Percentiles rank a stretch among this genome's conserved stretches.
phyloP scores from a whole-genome alignment of 108 stramenopile genomes.

The Nitzschia inconspicua region DNA sequence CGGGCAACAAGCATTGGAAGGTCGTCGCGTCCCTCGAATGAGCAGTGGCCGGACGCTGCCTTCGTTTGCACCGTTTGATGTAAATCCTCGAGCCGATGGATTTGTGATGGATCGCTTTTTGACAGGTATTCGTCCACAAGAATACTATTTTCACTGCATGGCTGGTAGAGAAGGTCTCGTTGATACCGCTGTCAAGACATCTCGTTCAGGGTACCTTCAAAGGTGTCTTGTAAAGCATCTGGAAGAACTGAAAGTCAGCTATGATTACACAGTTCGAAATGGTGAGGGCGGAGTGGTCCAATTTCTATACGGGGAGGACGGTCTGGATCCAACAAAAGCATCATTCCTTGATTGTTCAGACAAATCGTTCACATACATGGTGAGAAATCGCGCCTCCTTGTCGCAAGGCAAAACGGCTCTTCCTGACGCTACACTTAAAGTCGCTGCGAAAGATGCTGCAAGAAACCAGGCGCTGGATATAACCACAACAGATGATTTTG shows the following conservation, averaged over 20 bases:
- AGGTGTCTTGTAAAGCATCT: constrained; percentile 98
- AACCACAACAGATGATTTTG: constrained; percentile 21
- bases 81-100: constrained; percentile 96
- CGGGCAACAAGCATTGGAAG: constrained; percentile 99
- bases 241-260: constrained; percentile 92
- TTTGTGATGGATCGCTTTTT: constrained; percentile 98
- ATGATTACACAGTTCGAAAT: constrained; percentile 98
- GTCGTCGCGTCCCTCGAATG: constrained; percentile 98
- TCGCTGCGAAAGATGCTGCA: constrained; percentile 56
- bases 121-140: constrained; percentile 95
- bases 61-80: constrained; percentile 95
- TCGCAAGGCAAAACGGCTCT: constrained; percentile 49
- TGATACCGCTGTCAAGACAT: constrained; percentile 98
- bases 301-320: constrained; percentile 99
- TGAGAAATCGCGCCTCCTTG: constrained; percentile 82
- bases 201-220: constrained; percentile 98
- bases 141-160: constrained; percentile 99
- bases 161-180: constrained; percentile 97
- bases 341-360: constrained; percentile 81
- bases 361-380: constrained; percentile 84
- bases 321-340: constrained; percentile 91
- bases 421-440: constrained; percentile 49
- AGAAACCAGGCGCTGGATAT: constrained; percentile 33
- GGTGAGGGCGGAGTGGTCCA: constrained; percentile 97
- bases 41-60: constrained; percentile 96